Base-by-base conservation (phyloP, 73 alveolate genomes). In the Loxodes magnus region DNA sequence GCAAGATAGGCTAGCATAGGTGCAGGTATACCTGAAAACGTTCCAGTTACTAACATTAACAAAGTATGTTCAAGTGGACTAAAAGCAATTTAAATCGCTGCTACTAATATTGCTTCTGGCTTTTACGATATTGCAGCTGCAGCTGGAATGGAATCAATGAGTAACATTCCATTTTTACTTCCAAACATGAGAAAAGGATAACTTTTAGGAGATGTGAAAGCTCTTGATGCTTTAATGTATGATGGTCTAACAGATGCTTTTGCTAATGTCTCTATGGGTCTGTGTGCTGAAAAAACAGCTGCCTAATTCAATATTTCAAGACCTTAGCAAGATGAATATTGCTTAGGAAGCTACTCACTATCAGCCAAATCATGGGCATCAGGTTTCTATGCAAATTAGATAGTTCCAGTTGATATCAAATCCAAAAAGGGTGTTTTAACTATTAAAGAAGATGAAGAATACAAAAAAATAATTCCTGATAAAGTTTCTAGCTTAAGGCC, bases 91-190 rank as follows among this genome's bases (percentile, higher is more conserved):
- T 67, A 64, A 77, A 35, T 72, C 20, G 97, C 88, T 5, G 79
- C 95, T 25, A 72, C 71, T 38, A 54, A 77, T 28, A 72, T 87
- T 34, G 73, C 83, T 19, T 67, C 78, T 21, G 97, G 97, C 2
- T 67, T 66, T 43, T 41, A 79, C 22, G 80, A 74, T 22, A 64
- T 79, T 24, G 53, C 67, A 26, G 74, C 79, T 3, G 89, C 91
- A 3, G 93, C 91, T 20, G 93, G 93, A 9, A 56, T 75, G 72
- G 96, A 87, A 41, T 39, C 77, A 46, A 82, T 82, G 97, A 70
- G 90, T 37, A 59, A 51, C 46, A 77, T 70, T 23, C 97, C 97
- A 27, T 88, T 76, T 56, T 67, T 79, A 23, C 74, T 72, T 29
- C 46, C 74, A 9, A 48, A 65, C 25, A 51, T 69, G 21, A 67